Conservation (phyloP, 1,139 yeast species). For the Casaregolazyma suthepensis region DNA sequence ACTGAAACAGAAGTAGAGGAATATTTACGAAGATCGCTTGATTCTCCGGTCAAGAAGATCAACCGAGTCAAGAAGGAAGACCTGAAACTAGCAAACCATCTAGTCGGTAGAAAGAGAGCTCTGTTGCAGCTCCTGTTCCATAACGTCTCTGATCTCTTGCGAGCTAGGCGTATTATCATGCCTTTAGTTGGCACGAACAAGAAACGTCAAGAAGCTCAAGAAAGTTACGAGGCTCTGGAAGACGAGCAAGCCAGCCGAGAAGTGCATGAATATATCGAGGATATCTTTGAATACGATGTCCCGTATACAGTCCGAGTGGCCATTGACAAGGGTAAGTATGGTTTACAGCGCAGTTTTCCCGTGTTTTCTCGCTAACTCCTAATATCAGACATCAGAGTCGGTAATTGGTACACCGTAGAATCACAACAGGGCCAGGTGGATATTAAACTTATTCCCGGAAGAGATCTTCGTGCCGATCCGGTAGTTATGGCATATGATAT, state of each 20-base stretch:
- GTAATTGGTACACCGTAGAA: constrained; percentile 89
- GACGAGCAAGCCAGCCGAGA: constrained; percentile 5
- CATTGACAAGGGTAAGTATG: constrained; percentile 52
- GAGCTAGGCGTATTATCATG: constrained; percentile 60
- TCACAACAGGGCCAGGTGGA: constrained; percentile 52
- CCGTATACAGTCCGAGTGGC: constrained; percentile 96
- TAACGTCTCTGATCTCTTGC: constrained; percentile 66
- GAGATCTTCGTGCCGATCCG: constrained; percentile 94
- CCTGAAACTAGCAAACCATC: constrained; percentile 73
- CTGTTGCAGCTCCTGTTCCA: constrained; percentile 67
- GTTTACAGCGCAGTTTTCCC: not conserved
- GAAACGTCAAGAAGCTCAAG: constrained; percentile 57
- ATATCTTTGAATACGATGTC: constrained; percentile 89
- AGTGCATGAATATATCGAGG: constrained; percentile 51
- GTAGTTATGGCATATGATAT: constrained; percentile 96
- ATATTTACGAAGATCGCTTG: constrained; percentile 62
- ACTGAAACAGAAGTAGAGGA: constrained; percentile 82
- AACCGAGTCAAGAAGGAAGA: constrained; percentile 66
- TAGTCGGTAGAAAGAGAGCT: constrained; percentile 65
- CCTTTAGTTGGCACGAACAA: constrained; percentile 72
- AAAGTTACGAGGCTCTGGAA: constrained; percentile 53
- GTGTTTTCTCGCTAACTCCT: not conserved
- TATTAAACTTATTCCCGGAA: constrained; percentile 60
- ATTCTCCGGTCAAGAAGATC: constrained; percentile 52
- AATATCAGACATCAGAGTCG: constrained; percentile 62